Evolutionary conservation across 805 yeast species (phyloP).

Genomic region (Grigorovia humatica): DNA sequence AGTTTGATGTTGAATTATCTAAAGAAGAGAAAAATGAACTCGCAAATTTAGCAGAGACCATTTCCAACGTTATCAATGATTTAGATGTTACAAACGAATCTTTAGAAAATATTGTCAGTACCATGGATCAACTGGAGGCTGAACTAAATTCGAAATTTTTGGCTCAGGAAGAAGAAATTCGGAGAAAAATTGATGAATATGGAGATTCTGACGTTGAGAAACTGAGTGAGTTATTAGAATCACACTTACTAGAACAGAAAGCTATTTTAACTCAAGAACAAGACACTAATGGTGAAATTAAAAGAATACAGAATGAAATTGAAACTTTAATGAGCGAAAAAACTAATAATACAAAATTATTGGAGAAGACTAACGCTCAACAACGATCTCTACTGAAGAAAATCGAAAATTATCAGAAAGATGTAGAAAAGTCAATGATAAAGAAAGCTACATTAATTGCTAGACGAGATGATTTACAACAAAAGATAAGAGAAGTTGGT

Average conservation of each 20-base stretch:
- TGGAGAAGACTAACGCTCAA: slow-evolving; percentile 44
- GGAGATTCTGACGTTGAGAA: slow-evolving; percentile 9
- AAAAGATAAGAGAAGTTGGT: slow-evolving; percentile 74
- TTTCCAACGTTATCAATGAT: slow-evolving; percentile 38
- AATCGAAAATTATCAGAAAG: slow-evolving; percentile 51
- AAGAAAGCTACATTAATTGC: slow-evolving; percentile 47
- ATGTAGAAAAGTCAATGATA: slow-evolving; percentile 53
- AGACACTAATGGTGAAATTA: slow-evolving; percentile 25
- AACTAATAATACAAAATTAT: slow-evolving; percentile 28
- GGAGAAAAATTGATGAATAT: slow-evolving; percentile 12
- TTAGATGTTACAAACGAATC: slow-evolving; percentile 28
- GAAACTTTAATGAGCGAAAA: slow-evolving; percentile 22
- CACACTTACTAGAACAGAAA: slow-evolving; percentile 21
- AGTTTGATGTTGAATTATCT: slow-evolving; percentile 45
- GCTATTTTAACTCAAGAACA: slow-evolving; percentile 24
- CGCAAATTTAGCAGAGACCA: slow-evolving; percentile 30
- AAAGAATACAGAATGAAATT: slow-evolving; percentile 18
- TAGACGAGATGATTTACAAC: slow-evolving; percentile 63
- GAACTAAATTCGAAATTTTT: slow-evolving; percentile 49
- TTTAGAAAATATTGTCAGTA: slow-evolving; percentile 15
- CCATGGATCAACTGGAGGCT: slow-evolving; percentile 33
- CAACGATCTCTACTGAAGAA: slow-evolving; percentile 45
- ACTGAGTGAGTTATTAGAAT: slow-evolving; percentile 13
- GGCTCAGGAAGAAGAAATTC: slow-evolving; percentile 40
- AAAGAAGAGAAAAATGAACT: slow-evolving; percentile 39